Conservation (phyloP, 768 basidiomycete species). For the Hydnum rufescens region DNA sequence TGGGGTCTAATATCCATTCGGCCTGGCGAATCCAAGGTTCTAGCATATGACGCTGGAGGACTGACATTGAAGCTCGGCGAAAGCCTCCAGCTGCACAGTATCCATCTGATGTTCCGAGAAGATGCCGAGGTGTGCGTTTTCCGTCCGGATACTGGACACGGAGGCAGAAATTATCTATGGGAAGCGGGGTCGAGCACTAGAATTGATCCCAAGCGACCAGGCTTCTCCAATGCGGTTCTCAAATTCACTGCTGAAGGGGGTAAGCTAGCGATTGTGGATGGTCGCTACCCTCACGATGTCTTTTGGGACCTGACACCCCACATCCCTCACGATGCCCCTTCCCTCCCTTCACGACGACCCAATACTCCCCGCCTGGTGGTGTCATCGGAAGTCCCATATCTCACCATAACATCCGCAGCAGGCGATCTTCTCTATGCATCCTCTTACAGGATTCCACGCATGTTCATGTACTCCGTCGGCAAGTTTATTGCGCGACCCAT, state of each 20-base stretch:
- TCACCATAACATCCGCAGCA: slow-evolving; percentile 6
- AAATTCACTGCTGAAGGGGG: slow-evolving; percentile 5
- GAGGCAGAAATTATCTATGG: slow-evolving; percentile 3
- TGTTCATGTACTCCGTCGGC: slow-evolving; percentile 4
- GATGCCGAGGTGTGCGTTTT: background rate
- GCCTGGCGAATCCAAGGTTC: slow-evolving; percentile 10
- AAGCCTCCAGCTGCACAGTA: slow-evolving; percentile 3
- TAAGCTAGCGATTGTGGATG: slow-evolving; percentile 7
- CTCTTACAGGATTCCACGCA: slow-evolving; percentile 4
- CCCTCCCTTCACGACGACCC: background rate
- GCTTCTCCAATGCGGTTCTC: slow-evolving; percentile 1
- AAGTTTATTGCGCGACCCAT: slow-evolving; percentile 7
- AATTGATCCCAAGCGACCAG: background rate
- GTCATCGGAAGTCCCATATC: slow-evolving; percentile 10
- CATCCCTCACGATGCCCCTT: slow-evolving; percentile 4
- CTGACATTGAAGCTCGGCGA: slow-evolving; percentile 8
- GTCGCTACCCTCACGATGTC: background rate
- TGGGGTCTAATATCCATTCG: slow-evolving; percentile 10
- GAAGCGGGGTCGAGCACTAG: background rate
- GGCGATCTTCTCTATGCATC: slow-evolving; percentile 11
- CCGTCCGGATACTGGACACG: background rate
- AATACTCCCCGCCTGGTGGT: slow-evolving; percentile 4
- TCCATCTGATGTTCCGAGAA: slow-evolving; percentile 10
- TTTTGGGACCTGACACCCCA: slow-evolving; percentile 10
- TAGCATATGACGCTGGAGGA: slow-evolving; percentile 11